phyloP scores from a whole-genome alignment of 192 early-diverging fungal species.

The Linnemannia elongata region DNA sequence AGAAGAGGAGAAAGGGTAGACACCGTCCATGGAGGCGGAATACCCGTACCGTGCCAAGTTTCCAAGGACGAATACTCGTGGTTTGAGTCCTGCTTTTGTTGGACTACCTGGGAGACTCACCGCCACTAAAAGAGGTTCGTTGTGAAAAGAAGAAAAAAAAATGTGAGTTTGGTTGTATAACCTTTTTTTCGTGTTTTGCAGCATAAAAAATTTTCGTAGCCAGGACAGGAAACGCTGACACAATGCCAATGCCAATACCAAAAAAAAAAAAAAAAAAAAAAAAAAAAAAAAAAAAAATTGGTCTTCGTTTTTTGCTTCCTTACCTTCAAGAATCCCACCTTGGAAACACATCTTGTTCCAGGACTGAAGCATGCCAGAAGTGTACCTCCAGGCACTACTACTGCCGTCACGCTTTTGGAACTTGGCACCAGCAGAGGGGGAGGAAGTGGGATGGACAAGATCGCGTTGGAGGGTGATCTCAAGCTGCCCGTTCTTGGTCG shows the following conservation, averaged over 20 bases:
- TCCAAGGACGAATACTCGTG: constrained; percentile 70
- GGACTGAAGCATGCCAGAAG: constrained; percentile 71
- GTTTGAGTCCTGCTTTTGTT: constrained; percentile 65
- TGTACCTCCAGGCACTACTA: constrained; percentile 43
- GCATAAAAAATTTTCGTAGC: no score
- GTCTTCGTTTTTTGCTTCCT: not conserved
- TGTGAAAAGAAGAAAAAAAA: not conserved
- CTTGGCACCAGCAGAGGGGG: not conserved
- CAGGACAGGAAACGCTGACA: no score
- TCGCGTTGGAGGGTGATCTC: constrained; percentile 54
- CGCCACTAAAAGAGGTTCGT: constrained; percentile 27
- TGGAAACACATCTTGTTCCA: constrained; percentile 78
- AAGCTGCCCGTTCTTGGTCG: constrained; percentile 64
- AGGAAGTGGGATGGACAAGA: constrained; percentile 10
- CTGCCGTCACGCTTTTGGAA: not conserved
- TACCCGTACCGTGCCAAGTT: constrained; percentile 72
- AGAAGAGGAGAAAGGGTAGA: constrained; percentile 60
- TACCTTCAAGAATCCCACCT: constrained; percentile 70
- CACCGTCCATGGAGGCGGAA: constrained; percentile 68
- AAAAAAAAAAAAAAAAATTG: not conserved
- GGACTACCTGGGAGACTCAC: constrained; percentile 68
- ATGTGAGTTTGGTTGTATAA: not conserved
- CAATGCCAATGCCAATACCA: no score
- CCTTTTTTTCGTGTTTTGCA: not conserved
- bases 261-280: no score